Conservation (phyloP, 768 basidiomycete species). For the Pleurotus salmoneostramineus region DNA sequence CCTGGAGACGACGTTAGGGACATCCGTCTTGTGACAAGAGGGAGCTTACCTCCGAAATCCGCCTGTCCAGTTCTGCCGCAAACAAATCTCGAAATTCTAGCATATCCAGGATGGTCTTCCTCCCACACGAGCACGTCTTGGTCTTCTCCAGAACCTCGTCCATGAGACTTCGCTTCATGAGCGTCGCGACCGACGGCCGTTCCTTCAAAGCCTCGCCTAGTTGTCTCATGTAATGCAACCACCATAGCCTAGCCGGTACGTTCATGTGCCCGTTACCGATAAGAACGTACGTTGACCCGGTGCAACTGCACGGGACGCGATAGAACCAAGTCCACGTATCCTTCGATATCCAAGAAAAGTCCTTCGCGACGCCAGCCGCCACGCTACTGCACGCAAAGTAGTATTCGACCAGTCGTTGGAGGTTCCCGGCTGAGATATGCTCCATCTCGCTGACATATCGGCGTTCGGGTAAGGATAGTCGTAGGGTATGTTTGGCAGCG, state of each 20-base stretch:
- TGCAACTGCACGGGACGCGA: slow-evolving; percentile 11
- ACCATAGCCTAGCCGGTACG: slow-evolving; percentile 15
- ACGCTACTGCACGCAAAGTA: slow-evolving; percentile 21
- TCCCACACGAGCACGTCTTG: slow-evolving; percentile 13
- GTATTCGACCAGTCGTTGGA: slow-evolving; percentile 26
- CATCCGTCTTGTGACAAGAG: background rate
- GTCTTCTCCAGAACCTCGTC: slow-evolving; percentile 15
- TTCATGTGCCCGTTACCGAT: slow-evolving; percentile 12
- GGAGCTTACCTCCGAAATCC: slow-evolving; percentile 11
- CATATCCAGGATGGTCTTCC: slow-evolving; percentile 16
- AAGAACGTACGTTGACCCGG: background rate
- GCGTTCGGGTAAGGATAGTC: slow-evolving; percentile 11
- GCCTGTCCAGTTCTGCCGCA: slow-evolving; percentile 15
- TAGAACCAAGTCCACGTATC: slow-evolving; percentile 15
- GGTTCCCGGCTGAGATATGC: slow-evolving; percentile 22
- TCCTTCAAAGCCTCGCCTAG: slow-evolving; percentile 13
- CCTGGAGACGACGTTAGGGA: background rate
- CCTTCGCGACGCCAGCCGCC: slow-evolving; percentile 11
- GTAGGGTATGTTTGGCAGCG: slow-evolving; percentile 17
- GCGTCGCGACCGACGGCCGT: slow-evolving; percentile 12
- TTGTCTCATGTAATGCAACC: slow-evolving; percentile 16
- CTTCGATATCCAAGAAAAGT: slow-evolving; percentile 15
- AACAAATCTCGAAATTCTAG: slow-evolving; percentile 12
- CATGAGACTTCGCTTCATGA: slow-evolving; percentile 12
- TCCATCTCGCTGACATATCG: slow-evolving; percentile 27